Evolutionary conservation across 2,329 filamentous ascomycete species (phyloP).

Genomic region (Chaetothyriales sp.): DNA sequence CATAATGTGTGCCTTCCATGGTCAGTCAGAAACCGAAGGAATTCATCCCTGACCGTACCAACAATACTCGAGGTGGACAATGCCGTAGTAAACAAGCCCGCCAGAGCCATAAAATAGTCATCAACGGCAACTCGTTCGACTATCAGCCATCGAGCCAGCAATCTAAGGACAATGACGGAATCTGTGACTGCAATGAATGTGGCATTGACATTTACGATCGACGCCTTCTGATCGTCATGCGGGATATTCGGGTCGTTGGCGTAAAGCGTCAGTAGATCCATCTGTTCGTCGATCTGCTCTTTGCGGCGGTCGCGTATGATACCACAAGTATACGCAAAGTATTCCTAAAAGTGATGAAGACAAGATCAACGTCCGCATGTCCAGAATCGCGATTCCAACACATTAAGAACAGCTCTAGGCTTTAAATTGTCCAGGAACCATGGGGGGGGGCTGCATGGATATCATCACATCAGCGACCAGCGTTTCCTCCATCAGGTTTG

Average conservation of each 20-base stretch:
- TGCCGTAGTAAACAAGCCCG: constrained; percentile 11
- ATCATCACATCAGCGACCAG: too few species aligned
- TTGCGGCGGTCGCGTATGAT: background rate
- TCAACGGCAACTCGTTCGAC: constrained; percentile 15
- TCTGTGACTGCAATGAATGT: constrained; percentile 12
- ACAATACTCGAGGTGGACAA: constrained; percentile 15
- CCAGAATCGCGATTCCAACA: too few species aligned
- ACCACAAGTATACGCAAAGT: too few species aligned
- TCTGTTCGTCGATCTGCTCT: background rate
- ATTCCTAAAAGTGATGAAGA: too few species aligned
- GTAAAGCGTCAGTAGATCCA: background rate
- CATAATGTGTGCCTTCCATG: constrained; percentile 14
- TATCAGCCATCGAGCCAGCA: constrained; percentile 11
- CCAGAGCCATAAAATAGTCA: constrained; percentile 15
- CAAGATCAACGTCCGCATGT: too few species aligned
- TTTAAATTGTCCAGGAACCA: too few species aligned
- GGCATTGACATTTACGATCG: constrained; percentile 7
- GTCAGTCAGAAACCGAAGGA: background rate
- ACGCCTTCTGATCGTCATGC: background rate
- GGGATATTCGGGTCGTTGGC: background rate
- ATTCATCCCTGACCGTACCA: constrained; percentile 4
- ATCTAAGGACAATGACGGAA: constrained; percentile 9
- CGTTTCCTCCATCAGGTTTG: too few species aligned
- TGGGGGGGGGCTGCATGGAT: too few species aligned
- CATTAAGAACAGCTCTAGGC: too few species aligned